Conservation (phyloP, 108 stramenopile genomes). For the Licmophora abbreviata region DNA sequence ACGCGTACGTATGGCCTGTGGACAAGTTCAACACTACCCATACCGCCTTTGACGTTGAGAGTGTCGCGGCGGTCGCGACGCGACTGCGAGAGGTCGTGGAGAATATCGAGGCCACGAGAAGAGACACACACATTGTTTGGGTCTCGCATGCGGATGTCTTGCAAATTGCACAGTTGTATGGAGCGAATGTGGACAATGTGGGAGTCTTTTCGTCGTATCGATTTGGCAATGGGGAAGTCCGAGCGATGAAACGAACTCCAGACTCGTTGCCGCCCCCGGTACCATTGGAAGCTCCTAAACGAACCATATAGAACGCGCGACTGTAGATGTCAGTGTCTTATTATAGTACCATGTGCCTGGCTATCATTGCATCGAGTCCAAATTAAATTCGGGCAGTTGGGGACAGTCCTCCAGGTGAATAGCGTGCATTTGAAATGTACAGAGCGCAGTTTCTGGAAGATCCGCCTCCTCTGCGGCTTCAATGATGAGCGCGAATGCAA, state of each 20-base stretch:
- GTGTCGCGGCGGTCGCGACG: conserved; percentile 72
- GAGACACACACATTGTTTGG: conserved; percentile 39
- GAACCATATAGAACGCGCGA: conserved; percentile 13
- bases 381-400: conserved; percentile 42
- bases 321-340: too few relatives aligned
- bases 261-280: conserved; percentile 32
- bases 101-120: conserved; percentile 28
- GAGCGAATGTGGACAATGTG: conserved; percentile 53
- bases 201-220: conserved; percentile 73
- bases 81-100: conserved; percentile 49
- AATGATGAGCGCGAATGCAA: conserved; percentile 87
- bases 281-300: conserved; percentile 39
- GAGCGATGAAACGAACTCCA: conserved; percentile 40
- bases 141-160: conserved; percentile 79
- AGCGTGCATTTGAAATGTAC: conserved; percentile 69
- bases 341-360: too few relatives aligned
- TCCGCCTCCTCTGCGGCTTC: conserved; percentile 73
- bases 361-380: conserved; percentile 11
- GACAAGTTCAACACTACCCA: conserved; percentile 62
- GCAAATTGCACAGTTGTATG: conserved; percentile 79
- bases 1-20: conserved; percentile 75
- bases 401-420: conserved; percentile 78
- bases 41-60: conserved; percentile 74
- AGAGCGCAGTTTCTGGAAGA: conserved; percentile 79
- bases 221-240: conserved; percentile 78